Conservation (phyloP, 768 basidiomycete genomes). For the Mycena haematopus region DNA sequence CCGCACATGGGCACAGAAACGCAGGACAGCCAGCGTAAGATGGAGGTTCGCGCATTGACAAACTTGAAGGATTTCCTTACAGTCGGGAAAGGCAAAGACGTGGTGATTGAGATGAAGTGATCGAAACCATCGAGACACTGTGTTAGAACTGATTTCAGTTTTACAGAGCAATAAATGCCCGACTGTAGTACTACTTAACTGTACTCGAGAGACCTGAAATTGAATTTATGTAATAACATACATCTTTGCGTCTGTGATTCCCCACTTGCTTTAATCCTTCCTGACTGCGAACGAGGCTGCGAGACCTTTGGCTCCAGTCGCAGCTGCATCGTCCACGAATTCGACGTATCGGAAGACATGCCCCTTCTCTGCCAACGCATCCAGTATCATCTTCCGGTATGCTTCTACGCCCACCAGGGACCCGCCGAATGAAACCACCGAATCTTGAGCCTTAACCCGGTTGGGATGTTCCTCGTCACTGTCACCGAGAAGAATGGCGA, state of each 20-base stretch:
- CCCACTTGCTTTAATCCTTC: background rate
- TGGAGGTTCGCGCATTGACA: conserved; percentile 85
- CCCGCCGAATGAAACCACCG: conserved; percentile 81
- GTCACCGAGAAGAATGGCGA: conserved; percentile 58
- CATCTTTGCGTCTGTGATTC: background rate
- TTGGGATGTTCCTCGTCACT: conserved; percentile 38
- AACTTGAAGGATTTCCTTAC: conserved; percentile 77
- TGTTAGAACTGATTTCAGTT: conserved; percentile 12
- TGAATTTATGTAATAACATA: background rate
- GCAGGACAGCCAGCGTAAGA: conserved; percentile 77
- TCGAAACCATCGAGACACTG: conserved; percentile 1
- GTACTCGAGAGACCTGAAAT: background rate
- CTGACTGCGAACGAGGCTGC: conserved; percentile 36
- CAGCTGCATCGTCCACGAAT: conserved; percentile 74
- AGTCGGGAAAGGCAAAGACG: conserved; percentile 66
- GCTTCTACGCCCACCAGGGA: conserved; percentile 68
- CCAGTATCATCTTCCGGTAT: conserved; percentile 64
- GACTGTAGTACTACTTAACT: conserved; percentile 10
- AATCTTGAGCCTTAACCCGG: conserved; percentile 56
- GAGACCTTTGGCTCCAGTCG: conserved; percentile 65
- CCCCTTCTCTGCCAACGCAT: conserved; percentile 60
- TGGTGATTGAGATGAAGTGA: conserved; percentile 62
- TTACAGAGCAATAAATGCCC: conserved; percentile 21
- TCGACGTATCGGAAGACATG: conserved; percentile 71
- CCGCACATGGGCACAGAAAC: conserved; percentile 95